Percentiles rank a stretch among this genome's conserved stretches.
Conservation (phyloP, 805 yeast species). For the Wickerhamomyces subpelliculosus region DNA sequence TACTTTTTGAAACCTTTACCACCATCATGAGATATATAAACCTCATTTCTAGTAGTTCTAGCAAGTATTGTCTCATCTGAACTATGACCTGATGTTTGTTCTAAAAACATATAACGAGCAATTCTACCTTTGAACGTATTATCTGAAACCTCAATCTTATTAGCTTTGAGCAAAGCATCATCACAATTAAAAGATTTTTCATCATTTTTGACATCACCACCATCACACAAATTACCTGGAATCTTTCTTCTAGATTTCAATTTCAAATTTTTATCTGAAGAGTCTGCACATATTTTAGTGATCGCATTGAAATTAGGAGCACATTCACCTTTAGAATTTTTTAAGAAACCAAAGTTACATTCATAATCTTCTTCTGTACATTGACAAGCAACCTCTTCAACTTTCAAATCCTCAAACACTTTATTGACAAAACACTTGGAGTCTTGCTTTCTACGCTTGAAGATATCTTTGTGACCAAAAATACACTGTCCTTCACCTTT, state of each 20-base stretch:
- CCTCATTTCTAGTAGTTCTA: constrained; percentile 41
- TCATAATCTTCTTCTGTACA: constrained; percentile 65
- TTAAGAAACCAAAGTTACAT: constrained; percentile 51
- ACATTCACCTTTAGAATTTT: constrained; percentile 39
- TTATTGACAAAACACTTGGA: constrained; percentile 51
- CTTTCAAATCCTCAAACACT: constrained; percentile 29
- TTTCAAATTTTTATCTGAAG: constrained; percentile 11
- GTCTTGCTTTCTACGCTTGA: constrained; percentile 57
- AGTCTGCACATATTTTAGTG: constrained; percentile 29
- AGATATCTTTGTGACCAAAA: constrained; percentile 62
- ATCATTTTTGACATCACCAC: constrained; percentile 7
- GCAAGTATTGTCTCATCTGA: constrained; percentile 60
- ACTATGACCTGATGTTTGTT: constrained; percentile 25
- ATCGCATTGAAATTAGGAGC: constrained; percentile 26
- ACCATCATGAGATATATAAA: constrained; percentile 57
- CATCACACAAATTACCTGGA: constrained; percentile 17
- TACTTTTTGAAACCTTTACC: constrained; percentile 13
- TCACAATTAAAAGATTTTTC: constrained; percentile 11
- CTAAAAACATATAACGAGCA: constrained; percentile 51
- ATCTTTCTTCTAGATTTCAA: constrained; percentile 11
- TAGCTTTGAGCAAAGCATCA: constrained; percentile 18
- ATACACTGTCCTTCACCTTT: constrained; percentile 40
- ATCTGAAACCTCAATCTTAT: constrained; percentile 22
- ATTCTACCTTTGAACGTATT: constrained; percentile 46
- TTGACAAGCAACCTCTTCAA: constrained; percentile 50